Percentiles rank a stretch among this genome's conserved stretches.
phyloP scores from a whole-genome alignment of 2,329 filamentous ascomycete genomes.

The Cytospora chrysosperma region DNA sequence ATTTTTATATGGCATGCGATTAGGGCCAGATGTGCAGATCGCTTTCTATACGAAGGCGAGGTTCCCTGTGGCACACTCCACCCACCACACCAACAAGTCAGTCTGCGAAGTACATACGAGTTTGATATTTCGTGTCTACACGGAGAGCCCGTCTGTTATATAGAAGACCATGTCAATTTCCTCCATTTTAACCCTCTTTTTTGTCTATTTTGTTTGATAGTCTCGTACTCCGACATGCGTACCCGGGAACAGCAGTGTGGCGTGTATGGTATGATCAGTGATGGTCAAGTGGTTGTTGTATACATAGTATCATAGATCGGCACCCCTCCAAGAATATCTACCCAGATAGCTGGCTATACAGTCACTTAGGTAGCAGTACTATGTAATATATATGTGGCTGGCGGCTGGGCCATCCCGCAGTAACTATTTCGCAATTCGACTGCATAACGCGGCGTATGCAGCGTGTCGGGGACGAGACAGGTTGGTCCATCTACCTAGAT shows the following conservation, averaged over 20 bases:
- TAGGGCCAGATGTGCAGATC: constrained; percentile 23
- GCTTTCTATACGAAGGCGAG: constrained; percentile 21
- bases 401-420: not conserved
- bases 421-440: no score
- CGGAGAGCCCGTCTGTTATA: not conserved
- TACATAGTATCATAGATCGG: not conserved
- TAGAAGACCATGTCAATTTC: not conserved
- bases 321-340: not conserved
- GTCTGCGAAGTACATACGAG: not conserved
- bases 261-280: not conserved
- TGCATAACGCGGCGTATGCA: not conserved
- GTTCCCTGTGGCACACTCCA: constrained; percentile 16
- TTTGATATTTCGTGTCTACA: not conserved
- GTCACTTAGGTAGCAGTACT: no score
- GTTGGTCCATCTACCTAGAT: not conserved
- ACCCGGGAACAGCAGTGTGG: not conserved
- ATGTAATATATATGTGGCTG: no score
- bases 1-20: constrained; percentile 25
- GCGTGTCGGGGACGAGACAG: not conserved
- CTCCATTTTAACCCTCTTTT: no score
- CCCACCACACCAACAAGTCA: not conserved
- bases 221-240: no score
- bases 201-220: no score
- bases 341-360: no score
- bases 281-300: no score